Conservation (phyloP, 2,329 filamentous ascomycete genomes). For the Hirsutella rhossiliensis region DNA sequence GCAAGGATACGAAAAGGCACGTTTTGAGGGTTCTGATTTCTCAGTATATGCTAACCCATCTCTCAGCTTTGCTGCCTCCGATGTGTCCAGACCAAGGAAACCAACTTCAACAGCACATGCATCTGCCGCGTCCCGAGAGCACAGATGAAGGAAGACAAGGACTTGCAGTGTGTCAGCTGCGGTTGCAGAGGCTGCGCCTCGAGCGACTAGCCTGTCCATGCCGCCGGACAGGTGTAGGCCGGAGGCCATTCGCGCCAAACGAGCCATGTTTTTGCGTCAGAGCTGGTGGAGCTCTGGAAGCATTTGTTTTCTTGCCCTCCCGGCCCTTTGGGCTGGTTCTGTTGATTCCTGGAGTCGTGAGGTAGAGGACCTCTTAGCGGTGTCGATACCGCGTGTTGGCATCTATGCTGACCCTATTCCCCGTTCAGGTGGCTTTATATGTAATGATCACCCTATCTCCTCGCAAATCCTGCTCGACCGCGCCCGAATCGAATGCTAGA, state of each 20-base stretch:
- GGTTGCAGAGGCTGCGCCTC: constrained; percentile 87
- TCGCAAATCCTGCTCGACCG: constrained; percentile 41
- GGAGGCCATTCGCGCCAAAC: too few species aligned
- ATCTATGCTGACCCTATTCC: not conserved
- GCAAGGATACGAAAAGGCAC: constrained; percentile 91
- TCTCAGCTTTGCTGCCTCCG: constrained; percentile 76
- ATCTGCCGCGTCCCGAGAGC: constrained; percentile 90
- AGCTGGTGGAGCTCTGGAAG: too few species aligned
- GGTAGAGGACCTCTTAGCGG: too few species aligned
- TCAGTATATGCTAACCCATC: constrained; percentile 11
- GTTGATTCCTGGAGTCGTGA: too few species aligned
- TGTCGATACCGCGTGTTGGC: not conserved
- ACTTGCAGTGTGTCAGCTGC: constrained; percentile 88
- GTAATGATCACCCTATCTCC: constrained; percentile 19
- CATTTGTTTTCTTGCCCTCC: too few species aligned
- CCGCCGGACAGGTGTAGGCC: not conserved
- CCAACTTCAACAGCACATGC: constrained; percentile 95
- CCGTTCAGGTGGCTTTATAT: constrained; percentile 9
- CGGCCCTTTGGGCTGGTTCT: too few species aligned
- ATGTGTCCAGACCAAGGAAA: constrained; percentile 99
- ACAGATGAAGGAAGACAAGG: constrained; percentile 79
- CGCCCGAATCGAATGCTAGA: constrained; percentile 54
- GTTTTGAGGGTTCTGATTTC: constrained; percentile 11
- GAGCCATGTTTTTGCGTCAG: too few species aligned
- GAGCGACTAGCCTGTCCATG: constrained; percentile 46